A percentile compares a stretch with the other conserved stretches of the same genome.
Evolutionary conservation across 169 alveolate genomes (phyloP).

Genomic region (Theileria orientalis): DNA sequence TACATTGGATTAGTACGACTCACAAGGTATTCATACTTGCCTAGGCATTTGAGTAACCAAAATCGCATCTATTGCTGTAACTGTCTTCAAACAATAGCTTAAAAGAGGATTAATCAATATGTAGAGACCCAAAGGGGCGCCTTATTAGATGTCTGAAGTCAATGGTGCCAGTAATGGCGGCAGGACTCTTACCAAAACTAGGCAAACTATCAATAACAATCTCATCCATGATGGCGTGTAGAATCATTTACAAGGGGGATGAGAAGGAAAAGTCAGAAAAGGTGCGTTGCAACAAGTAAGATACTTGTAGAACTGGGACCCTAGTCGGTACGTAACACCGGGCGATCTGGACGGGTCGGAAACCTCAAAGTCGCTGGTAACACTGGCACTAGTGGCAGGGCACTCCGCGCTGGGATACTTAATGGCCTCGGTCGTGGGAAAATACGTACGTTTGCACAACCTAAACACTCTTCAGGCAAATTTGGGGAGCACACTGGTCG

Average conservation of each 20-base stretch:
- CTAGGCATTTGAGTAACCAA: conserved; percentile 14
- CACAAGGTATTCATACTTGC: conserved; percentile 20
- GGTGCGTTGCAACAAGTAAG: neutral
- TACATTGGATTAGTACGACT: conserved; percentile 22
- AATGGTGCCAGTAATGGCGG: conserved; percentile 44
- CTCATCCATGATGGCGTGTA: conserved; percentile 40
- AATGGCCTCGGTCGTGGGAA: conserved; percentile 13
- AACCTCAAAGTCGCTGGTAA: conserved; percentile 35
- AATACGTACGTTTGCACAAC: conserved; percentile 22
- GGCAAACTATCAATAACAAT: conserved; percentile 39
- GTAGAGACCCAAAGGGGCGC: conserved; percentile 28
- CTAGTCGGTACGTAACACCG: neutral
- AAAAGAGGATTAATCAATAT: neutral
- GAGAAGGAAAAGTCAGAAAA: neutral
- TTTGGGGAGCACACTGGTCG: conserved; percentile 14
- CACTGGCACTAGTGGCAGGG: conserved; percentile 24
- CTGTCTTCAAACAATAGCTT: too few relatives aligned
- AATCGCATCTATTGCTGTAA: too few relatives aligned
- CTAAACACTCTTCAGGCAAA: conserved; percentile 31
- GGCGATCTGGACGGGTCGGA: conserved; percentile 18
- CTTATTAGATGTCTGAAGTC: conserved; percentile 13
- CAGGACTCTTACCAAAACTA: conserved; percentile 50
- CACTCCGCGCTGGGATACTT: conserved; percentile 48
- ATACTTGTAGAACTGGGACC: conserved; percentile 2
- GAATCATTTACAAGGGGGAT: conserved; percentile 49